These are phyloP conservation scores for Gomphus bonarii DNA, from an alignment of 1,284 basidiomycete genomes.

Conservation along the genomic window DNA sequence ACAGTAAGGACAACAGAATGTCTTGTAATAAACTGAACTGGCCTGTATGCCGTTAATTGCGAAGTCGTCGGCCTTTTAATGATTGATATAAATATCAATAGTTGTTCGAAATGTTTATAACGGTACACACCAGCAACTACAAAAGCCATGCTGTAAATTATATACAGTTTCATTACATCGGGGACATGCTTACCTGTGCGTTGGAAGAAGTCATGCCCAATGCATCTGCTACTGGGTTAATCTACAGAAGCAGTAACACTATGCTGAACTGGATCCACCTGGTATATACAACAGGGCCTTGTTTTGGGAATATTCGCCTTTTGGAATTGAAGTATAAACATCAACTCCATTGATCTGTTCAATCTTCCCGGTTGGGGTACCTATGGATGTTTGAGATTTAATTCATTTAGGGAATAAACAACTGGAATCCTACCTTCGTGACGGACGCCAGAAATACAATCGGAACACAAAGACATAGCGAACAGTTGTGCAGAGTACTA, in stretches of 20 bases:
- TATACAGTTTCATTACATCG: neutral
- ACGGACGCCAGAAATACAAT: slow-evolving; percentile 8
- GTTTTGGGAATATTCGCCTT: slow-evolving; percentile 33
- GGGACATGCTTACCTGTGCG: slow-evolving; percentile 27
- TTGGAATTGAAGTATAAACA: slow-evolving; percentile 38
- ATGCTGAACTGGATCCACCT: neutral
- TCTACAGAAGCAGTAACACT: neutral
- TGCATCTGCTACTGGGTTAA: slow-evolving; percentile 30
- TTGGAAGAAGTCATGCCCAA: slow-evolving; percentile 56
- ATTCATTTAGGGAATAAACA: neutral
- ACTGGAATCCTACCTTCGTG: slow-evolving; percentile 4
- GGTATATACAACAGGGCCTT: slow-evolving; percentile 48
- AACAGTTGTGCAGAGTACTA: too few species aligned
- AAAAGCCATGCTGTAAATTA: neutral
- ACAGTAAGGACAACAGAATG: too few species aligned
- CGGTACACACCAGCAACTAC: neutral
- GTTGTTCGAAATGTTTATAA: neutral
- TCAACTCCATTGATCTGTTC: slow-evolving; percentile 37
- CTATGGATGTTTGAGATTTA: neutral
- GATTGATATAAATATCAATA: neutral
- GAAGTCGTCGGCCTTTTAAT: slow-evolving; percentile 49
- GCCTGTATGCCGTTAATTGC: slow-evolving; percentile 53
- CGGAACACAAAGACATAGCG: neutral
- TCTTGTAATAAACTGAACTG: neutral
- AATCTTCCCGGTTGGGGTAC: slow-evolving; percentile 21